These are phyloP conservation scores for Pythium aristosporum DNA, from an alignment of 352 stramenopile species.

Conservation along the genomic window DNA sequence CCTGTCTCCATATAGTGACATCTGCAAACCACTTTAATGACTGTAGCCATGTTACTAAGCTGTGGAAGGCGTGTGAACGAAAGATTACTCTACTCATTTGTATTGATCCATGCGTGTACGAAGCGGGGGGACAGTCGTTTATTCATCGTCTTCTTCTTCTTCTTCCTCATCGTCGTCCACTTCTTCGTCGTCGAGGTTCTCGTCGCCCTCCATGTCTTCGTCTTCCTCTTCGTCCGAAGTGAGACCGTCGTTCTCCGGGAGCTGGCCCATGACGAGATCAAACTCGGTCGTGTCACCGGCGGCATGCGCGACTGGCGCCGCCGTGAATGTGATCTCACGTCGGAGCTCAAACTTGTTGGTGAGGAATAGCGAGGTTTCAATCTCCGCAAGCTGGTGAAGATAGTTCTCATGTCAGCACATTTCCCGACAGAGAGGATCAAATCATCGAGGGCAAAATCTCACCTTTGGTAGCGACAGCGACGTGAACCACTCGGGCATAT, in stretches of 20 bases:
- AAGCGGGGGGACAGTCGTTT: conserved; percentile 13
- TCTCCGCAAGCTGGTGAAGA: conserved; percentile 38
- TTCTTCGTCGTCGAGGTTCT: conserved; percentile 45
- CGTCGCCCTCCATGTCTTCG: conserved; percentile 26
- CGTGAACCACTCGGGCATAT: conserved; percentile 67
- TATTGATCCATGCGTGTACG: conserved; percentile 14
- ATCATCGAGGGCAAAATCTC: neutral
- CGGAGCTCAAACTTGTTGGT: conserved; percentile 59
- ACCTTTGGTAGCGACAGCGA: conserved; percentile 59
- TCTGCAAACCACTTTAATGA: neutral
- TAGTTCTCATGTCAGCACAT: neutral
- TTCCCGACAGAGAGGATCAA: no score
- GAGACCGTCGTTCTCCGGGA: conserved; percentile 75
- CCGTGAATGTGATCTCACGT: conserved; percentile 61
- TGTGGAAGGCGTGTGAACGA: neutral
- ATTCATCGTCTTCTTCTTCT: conserved; percentile 40
- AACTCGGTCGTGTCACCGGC: conserved; percentile 79
- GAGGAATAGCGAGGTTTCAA: conserved; percentile 56
- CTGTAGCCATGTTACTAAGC: conserved; percentile 19
- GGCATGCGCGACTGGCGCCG: conserved; percentile 41
- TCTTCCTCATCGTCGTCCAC: conserved; percentile 37
- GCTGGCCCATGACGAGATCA: conserved; percentile 76
- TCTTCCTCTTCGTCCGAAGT: conserved; percentile 69
- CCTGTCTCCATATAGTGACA: conserved; percentile 4
- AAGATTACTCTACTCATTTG: conserved; percentile 22